Conservation (phyloP, 768 basidiomycete species). For the Amanita polypyramis region DNA sequence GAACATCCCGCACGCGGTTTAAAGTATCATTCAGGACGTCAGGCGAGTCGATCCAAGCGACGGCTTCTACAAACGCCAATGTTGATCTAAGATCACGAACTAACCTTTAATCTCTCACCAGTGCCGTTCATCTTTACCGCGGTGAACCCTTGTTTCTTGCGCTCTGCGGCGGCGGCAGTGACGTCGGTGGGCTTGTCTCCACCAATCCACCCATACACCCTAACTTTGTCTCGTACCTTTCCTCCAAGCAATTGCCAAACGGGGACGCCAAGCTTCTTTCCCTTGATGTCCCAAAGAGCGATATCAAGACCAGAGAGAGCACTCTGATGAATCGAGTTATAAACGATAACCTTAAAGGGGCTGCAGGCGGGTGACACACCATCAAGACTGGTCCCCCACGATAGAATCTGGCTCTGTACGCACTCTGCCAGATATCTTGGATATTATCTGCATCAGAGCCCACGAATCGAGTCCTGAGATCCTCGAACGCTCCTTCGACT, state of each 20-base stretch:
- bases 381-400: too few relatives aligned
- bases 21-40: too few relatives aligned
- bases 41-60: conserved; percentile 57
- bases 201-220: conserved; percentile 53
- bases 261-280: conserved; percentile 59
- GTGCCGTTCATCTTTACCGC: too few relatives aligned
- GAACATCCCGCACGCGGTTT: too few relatives aligned
- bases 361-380: too few relatives aligned
- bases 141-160: conserved; percentile 55
- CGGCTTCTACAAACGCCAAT: conserved; percentile 14
- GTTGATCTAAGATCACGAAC: background rate
- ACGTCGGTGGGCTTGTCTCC: conserved; percentile 47
- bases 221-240: conserved; percentile 48
- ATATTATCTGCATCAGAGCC: too few relatives aligned
- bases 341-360: too few relatives aligned
- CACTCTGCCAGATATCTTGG: too few relatives aligned
- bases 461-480: too few relatives aligned
- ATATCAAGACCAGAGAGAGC: conserved; percentile 67
- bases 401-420: too few relatives aligned
- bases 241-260: conserved; percentile 63
- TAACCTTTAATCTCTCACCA: conserved; percentile 67
- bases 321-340: too few relatives aligned
- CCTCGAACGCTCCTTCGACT: conserved; percentile 53
- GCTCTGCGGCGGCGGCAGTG: conserved; percentile 34
- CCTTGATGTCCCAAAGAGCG: conserved; percentile 70